These are phyloP conservation scores for Cyclocybe aegerita DNA, from an alignment of 768 basidiomycete genomes.

Conservation along the genomic window DNA sequence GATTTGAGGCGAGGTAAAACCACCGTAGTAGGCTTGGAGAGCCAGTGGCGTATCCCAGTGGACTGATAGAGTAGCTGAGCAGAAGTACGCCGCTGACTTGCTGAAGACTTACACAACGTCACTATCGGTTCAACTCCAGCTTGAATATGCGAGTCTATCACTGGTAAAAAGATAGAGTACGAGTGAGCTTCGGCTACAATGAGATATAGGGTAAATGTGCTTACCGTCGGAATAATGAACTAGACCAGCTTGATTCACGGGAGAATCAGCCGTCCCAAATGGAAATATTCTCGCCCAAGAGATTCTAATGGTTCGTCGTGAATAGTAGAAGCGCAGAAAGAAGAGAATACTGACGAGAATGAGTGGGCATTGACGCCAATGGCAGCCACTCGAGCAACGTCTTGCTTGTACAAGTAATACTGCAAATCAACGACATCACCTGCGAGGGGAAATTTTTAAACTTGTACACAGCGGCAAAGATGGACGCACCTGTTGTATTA, in stretches of 20 bases:
- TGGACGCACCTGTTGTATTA: conserved; percentile 38
- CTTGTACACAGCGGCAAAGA: background rate
- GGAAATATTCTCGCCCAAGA: conserved; percentile 54
- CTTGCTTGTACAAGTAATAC: conserved; percentile 54
- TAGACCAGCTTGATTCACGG: conserved; percentile 46
- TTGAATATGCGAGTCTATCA: conserved; percentile 44
- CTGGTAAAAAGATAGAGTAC: conserved; percentile 17
- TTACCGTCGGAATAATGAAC: conserved; percentile 44
- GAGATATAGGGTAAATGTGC: background rate
- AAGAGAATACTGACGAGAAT: conserved; percentile 38
- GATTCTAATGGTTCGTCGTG: conserved; percentile 27
- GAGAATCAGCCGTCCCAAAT: conserved; percentile 47
- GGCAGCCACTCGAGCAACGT: conserved; percentile 46
- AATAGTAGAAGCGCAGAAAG: background rate
- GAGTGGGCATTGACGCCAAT: conserved; percentile 53
- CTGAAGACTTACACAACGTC: conserved; percentile 41
- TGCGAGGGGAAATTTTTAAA: conserved; percentile 13
- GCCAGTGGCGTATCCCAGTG: conserved; percentile 52
- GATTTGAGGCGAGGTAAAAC: conserved; percentile 43
- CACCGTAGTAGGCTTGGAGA: conserved; percentile 47
- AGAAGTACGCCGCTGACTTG: background rate
- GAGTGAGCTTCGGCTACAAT: background rate
- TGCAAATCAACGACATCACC: conserved; percentile 49
- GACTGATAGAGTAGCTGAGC: conserved; percentile 24
- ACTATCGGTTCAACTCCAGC: conserved; percentile 44